A percentile compares a stretch with the other conserved stretches of the same genome.
These are phyloP conservation scores for Linderina pennispora DNA, from an alignment of 192 early-diverging fungal genomes.

Conservation along the genomic window DNA sequence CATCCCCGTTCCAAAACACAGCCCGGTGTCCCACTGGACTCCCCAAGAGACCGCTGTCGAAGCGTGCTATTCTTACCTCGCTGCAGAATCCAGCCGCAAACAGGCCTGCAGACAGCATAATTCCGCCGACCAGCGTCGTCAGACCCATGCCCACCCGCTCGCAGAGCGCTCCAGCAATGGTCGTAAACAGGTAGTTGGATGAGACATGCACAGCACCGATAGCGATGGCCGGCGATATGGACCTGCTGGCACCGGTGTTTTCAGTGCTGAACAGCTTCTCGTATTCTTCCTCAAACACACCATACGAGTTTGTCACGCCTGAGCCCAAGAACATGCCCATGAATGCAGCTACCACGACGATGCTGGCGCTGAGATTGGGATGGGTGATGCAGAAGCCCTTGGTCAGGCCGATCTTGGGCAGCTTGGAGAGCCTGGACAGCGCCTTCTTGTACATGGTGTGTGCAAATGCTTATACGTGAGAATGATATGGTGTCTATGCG, in stretches of 20 bases:
- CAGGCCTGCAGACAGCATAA: conserved; percentile 24
- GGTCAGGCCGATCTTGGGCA: conserved; percentile 36
- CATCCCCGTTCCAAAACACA: no score
- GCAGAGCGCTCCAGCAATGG: conserved; percentile 38
- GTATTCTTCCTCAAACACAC: conserved; percentile 44
- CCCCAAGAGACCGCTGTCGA: no score
- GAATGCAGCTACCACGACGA: conserved; percentile 35
- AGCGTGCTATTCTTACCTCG: conserved; percentile 9
- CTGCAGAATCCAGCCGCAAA: conserved; percentile 41
- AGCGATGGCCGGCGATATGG: conserved; percentile 34
- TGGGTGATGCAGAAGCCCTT: conserved; percentile 27
- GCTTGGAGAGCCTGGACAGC: no score
- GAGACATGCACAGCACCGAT: conserved; percentile 38
- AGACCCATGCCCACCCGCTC: conserved; percentile 43
- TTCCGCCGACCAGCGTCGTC: conserved; percentile 35
- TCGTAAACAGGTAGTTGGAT: conserved; percentile 41
- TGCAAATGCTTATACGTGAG: no score
- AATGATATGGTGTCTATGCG: not conserved
- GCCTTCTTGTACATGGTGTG: no score
- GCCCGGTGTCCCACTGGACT: no score
- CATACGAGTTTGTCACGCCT: conserved; percentile 44
- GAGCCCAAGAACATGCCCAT: conserved; percentile 40
- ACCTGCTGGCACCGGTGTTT: not conserved
- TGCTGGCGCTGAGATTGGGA: conserved; percentile 18
- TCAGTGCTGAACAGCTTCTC: conserved; percentile 36